phyloP scores from a whole-genome alignment of 345 rosid genomes.

The Pelargonium nanum region DNA sequence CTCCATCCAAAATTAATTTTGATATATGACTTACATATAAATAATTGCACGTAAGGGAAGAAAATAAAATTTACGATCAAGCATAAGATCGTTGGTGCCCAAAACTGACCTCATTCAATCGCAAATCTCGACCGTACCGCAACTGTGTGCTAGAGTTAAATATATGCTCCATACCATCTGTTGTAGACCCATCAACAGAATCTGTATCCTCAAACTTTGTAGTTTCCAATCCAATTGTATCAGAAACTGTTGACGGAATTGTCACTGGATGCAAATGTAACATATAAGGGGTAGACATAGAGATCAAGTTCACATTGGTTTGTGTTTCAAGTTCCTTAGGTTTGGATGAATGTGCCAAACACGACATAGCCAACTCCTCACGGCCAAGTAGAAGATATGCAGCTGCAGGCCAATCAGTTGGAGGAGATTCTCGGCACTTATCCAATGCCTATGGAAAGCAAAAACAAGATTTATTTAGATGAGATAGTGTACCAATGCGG shows the following conservation, averaged over 20 bases:
- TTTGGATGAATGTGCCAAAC: slow-evolving; percentile 37
- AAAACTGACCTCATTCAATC: slow-evolving; percentile 76
- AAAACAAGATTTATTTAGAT: slow-evolving; percentile 14
- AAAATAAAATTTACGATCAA: not conserved
- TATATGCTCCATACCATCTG: slow-evolving; percentile 98
- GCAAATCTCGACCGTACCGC: slow-evolving; percentile 86
- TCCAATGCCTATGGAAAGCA: slow-evolving; percentile 59
- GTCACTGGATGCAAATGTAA: slow-evolving; percentile 91
- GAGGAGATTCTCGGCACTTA: slow-evolving; percentile 89
- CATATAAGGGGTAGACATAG: slow-evolving; percentile 88
- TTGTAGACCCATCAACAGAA: slow-evolving; percentile 58
- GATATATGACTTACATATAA: not conserved
- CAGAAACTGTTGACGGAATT: slow-evolving; percentile 68
- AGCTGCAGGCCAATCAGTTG: slow-evolving; percentile 87
- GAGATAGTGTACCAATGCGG: not conserved
- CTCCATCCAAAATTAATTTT: too few relatives aligned
- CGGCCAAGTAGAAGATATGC: slow-evolving; percentile 93
- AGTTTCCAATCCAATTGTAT: slow-evolving; percentile 50
- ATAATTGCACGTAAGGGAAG: not conserved
- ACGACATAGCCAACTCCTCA: slow-evolving; percentile 75
- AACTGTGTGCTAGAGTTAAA: slow-evolving; percentile 72
- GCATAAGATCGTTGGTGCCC: not conserved
- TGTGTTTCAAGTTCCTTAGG: slow-evolving; percentile 48
- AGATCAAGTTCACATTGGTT: slow-evolving; percentile 46
- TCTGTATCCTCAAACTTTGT: slow-evolving; percentile 69